Evolutionary conservation across 1,284 basidiomycete genomes (phyloP), one percentile per base, ranked within the genome.

Genomic region (Marasmius sp.): DNA sequence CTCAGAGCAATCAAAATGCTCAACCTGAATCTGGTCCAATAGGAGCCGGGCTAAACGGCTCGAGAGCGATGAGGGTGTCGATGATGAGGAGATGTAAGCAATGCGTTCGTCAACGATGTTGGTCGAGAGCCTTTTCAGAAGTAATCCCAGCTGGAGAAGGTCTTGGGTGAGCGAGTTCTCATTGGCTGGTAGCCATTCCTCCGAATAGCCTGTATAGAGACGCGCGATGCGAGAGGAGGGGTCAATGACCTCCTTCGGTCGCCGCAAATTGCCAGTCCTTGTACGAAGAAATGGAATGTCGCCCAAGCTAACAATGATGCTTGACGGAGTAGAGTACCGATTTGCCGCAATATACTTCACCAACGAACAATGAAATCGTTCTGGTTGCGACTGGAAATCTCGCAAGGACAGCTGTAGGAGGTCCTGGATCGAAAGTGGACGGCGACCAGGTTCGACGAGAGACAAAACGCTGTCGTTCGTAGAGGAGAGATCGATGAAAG

Each of bases 21-120:
- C 64, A 4, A 50, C 60, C 16, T 50, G 58, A 14, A 76, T 66
- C 48, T 71, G 54, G 0, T 57, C 48, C 18, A 75, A 48, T 8
- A 77, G 64, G 3, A 34, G 39, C 8, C 61, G 58, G 37, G 72
- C 69, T 36, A 70, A 56, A 3, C 52, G 56, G 38, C 8, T 16
- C 37, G 58, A 6, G 11, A n/a, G 10, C 16, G 41, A 16, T 16
- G 62, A 41, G 6, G 61, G 51, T 10, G 54, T 57, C 65, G 54
- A 1, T 27, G 55, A 34, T 14, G 56, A 58, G 9, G 74, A 68
- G 27, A 79, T 72, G 58, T 68, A 68, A 0, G 62, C 52, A 34
- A 79, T 74, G 3, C 74, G 70, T 36, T 79, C 77, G 22, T 62
- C 60, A 5, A 73, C 68, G 6, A 78, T 69, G 10, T 70, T 66